A percentile compares a stretch with the other conserved stretches of the same genome.
These are phyloP conservation scores for Trifolium subterraneum DNA, from an alignment of 306 rosid genomes.

Conservation along the genomic window DNA sequence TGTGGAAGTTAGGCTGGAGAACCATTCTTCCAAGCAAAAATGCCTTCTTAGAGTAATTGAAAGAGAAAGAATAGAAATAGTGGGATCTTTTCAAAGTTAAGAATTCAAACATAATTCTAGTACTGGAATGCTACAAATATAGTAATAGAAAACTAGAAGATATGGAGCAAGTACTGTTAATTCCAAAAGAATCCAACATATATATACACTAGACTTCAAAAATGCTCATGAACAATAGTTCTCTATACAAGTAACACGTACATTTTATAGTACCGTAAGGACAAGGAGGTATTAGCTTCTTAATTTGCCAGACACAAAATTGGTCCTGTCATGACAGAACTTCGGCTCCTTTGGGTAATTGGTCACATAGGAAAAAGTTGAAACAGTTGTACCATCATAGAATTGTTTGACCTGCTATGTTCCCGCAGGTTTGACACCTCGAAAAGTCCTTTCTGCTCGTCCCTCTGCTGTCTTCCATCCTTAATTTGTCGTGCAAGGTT, in stretches of 20 bases:
- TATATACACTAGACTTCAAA: conserved; percentile 24
- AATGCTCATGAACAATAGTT: conserved; percentile 35
- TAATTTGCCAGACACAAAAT: conserved; percentile 27
- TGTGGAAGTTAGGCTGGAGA: background rate
- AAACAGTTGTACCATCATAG: conserved; percentile 42
- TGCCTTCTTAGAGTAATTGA: background rate
- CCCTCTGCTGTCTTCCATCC: conserved; percentile 43
- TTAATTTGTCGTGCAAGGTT: background rate
- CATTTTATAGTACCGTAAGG: conserved; percentile 9
- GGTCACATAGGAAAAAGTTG: conserved; percentile 39
- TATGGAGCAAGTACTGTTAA: conserved; percentile 10
- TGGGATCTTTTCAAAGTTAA: background rate
- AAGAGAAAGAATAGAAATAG: background rate
- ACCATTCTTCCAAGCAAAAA: background rate
- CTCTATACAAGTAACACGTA: conserved; percentile 33
- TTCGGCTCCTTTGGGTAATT: conserved; percentile 3
- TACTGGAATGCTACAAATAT: background rate
- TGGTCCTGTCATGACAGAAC: conserved; percentile 1
- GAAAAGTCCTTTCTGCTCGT: conserved; percentile 36
- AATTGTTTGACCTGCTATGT: background rate
- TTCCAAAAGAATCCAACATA: conserved; percentile 32
- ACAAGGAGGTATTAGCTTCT: conserved; percentile 18
- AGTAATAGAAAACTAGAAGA: conserved; percentile 28
- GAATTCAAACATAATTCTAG: background rate
- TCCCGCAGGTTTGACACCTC: conserved; percentile 52